These are phyloP conservation scores for Phycomyces nitens DNA, from an alignment of 192 early-diverging fungal genomes.

Conservation along the genomic window DNA sequence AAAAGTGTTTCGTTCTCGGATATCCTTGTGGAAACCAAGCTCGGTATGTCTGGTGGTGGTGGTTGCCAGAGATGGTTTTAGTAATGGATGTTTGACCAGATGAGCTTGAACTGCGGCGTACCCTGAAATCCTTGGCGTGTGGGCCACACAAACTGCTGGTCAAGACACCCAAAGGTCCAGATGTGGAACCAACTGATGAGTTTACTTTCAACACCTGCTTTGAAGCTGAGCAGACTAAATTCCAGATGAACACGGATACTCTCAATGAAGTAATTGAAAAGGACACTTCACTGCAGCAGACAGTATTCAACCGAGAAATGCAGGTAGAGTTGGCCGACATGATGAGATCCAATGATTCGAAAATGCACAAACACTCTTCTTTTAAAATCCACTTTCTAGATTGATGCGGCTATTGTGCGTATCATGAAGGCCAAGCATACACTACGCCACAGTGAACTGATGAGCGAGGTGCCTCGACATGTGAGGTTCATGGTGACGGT, in stretches of 20 bases:
- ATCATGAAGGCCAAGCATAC: conserved; percentile 81
- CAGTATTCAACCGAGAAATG: conserved; percentile 75
- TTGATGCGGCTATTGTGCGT: conserved; percentile 82
- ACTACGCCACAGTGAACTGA: conserved; percentile 65
- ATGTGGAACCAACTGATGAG: conserved; percentile 51
- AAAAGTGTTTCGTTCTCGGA: conserved; percentile 61
- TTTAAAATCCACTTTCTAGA: conserved; percentile 7
- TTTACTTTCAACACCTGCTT: conserved; percentile 64
- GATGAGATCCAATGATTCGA: conserved; percentile 6
- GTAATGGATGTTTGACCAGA: conserved; percentile 53
- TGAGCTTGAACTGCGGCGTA: conserved; percentile 73
- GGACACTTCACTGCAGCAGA: conserved; percentile 63
- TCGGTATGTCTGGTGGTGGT: conserved; percentile 67
- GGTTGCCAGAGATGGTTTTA: conserved; percentile 71
- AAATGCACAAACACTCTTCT: no score
- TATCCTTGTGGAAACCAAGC: conserved; percentile 67
- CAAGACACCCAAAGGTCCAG: conserved; percentile 63
- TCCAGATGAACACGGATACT: conserved; percentile 72
- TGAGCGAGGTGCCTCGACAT: conserved; percentile 66
- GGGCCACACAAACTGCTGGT: conserved; percentile 77
- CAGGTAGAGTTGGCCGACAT: conserved; percentile 65
- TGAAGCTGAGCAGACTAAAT: conserved; percentile 53
- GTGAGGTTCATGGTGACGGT: conserved; percentile 56
- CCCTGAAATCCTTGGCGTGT: conserved; percentile 84
- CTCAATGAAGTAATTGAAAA: conserved; percentile 66